Percentiles rank a stretch among this genome's conserved stretches.
These are phyloP conservation scores for Aspergillus udagawae DNA, from an alignment of 2,329 filamentous ascomycete species.

Conservation along the genomic window DNA sequence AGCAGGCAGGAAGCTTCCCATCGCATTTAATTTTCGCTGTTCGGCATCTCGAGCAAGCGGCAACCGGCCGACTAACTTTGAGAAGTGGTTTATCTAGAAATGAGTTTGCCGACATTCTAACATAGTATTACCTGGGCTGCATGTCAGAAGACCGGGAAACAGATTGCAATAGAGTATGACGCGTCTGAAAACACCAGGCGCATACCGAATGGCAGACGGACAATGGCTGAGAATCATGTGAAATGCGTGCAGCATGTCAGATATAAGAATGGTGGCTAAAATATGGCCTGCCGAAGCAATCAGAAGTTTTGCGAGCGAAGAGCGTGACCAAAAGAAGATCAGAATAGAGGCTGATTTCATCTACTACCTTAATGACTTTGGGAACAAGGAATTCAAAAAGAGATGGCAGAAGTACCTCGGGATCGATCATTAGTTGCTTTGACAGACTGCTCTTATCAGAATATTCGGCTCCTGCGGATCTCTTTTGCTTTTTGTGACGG, in stretches of 20 bases:
- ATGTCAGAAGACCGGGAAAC: background rate
- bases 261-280: background rate
- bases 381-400: background rate
- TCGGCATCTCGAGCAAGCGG: constrained; percentile 77
- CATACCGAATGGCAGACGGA: background rate
- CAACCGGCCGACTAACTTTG: constrained; percentile 70
- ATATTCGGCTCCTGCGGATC: background rate
- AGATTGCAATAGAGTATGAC: background rate
- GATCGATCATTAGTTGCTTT: background rate
- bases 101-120: constrained; percentile 30
- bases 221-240: background rate
- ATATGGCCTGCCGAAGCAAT: background rate
- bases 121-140: constrained; percentile 15
- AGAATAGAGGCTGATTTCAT: background rate
- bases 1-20: constrained; percentile 91
- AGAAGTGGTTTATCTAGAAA: constrained; percentile 39
- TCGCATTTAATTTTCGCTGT: constrained; percentile 97
- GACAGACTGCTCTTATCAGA: too few relatives aligned
- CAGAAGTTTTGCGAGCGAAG: background rate
- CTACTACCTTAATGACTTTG: background rate
- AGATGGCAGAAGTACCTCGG: background rate
- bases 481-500: background rate
- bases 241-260: background rate
- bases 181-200: too few relatives aligned
- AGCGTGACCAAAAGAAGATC: background rate